A percentile compares a stretch with the other conserved stretches of the same genome.
Evolutionary conservation across 345 rosid species (phyloP).

Genomic region (Alliaria petiolata): DNA sequence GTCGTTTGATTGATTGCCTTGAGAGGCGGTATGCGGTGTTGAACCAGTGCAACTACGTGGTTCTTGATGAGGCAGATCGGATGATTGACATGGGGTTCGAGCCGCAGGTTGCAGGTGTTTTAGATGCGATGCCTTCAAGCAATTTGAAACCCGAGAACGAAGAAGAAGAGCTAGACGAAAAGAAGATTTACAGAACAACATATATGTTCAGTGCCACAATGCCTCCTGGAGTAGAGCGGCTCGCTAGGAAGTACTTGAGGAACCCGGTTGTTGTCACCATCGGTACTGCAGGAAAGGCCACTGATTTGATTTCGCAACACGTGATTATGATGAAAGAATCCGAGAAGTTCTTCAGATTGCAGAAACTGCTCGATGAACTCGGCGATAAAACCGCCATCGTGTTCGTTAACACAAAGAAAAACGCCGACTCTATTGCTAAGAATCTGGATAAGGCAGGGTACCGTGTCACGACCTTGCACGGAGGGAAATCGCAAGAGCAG

Average conservation of each 20-base stretch:
- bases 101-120: constrained; percentile 83
- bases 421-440: constrained; percentile 73
- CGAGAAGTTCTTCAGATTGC: constrained; percentile 62
- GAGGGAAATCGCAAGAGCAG: constrained; percentile 95
- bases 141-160: constrained; percentile 94
- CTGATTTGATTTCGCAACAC: constrained; percentile 83
- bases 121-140: constrained; percentile 96
- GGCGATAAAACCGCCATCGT: constrained; percentile 88
- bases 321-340: constrained; percentile 90
- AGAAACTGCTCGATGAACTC: constrained; percentile 77
- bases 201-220: constrained; percentile 99
- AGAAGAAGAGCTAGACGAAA: constrained; percentile 93
- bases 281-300: constrained; percentile 95
- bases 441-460: constrained; percentile 83
- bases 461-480: constrained; percentile 86
- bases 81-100: constrained; percentile 98
- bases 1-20: constrained; percentile 84
- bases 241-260: constrained; percentile 91
- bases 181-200: constrained; percentile 87
- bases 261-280: constrained; percentile 94
- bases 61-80: constrained; percentile 97
- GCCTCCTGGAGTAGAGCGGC: constrained; percentile 94
- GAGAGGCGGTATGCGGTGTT: constrained; percentile 89
- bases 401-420: constrained; percentile 90
- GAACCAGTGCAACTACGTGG: constrained; percentile 93